Evolutionary conservation across 345 rosid genomes (phyloP).

Genomic region (Hibiscus mutabilis): DNA sequence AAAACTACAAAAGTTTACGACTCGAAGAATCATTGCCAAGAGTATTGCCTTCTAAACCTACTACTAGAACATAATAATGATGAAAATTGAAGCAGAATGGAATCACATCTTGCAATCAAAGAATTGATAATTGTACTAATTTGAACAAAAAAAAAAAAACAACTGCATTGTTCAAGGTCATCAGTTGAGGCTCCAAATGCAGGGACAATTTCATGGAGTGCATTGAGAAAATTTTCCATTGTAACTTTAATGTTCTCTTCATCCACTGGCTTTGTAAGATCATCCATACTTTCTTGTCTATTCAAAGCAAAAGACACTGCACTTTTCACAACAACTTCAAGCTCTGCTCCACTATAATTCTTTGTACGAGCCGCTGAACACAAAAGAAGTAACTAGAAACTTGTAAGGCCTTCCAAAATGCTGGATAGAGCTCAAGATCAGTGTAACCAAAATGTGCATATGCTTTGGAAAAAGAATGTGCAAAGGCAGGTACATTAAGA

Average conservation of each 20-base stretch:
- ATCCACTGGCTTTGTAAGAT: conserved; percentile 93
- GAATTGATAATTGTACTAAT: neutral
- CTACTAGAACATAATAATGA: neutral
- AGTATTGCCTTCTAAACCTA: neutral
- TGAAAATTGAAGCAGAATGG: neutral
- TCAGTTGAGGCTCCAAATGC: conserved; percentile 99
- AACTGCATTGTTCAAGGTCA: conserved; percentile 97
- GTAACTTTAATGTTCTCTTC: conserved; percentile 95
- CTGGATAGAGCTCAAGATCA: neutral
- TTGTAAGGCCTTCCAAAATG: conserved; percentile 1
- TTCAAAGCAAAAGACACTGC: conserved; percentile 94
- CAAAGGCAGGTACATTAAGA: neutral
- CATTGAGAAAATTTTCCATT: conserved; percentile 85
- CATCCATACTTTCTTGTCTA: conserved; percentile 91
- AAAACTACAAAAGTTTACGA: neutral
- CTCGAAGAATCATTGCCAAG: neutral
- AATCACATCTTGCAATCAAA: neutral
- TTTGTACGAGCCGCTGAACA: conserved; percentile 90
- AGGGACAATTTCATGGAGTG: conserved; percentile 69
- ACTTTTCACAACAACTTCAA: conserved; percentile 98
- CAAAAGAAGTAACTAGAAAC: neutral
- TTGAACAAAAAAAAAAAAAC: conserved; percentile 13
- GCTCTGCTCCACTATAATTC: conserved; percentile 98
- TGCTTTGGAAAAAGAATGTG: neutral
- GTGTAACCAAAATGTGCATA: neutral